phyloP scores from a whole-genome alignment of 768 basidiomycete species.

The Russula olivacea region DNA sequence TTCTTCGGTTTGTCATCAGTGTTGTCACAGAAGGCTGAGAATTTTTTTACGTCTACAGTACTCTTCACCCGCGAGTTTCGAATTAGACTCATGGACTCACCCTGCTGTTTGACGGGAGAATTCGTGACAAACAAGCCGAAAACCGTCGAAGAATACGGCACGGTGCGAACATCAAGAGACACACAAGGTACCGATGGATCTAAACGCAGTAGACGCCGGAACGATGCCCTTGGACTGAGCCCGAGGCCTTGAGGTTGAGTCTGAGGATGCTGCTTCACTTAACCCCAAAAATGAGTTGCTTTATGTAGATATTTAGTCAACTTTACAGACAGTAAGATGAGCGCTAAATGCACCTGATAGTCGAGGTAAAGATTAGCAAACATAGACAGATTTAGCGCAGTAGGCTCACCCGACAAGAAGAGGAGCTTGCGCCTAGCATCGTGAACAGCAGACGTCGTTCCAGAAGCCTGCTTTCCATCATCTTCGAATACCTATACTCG shows the following conservation, averaged over 20 bases:
- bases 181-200: not conserved
- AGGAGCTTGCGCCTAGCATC: conserved; percentile 45
- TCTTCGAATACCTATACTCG: conserved; percentile 57
- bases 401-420: conserved; percentile 51
- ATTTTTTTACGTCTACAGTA: too few species aligned
- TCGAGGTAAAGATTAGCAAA: not conserved
- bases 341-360: not conserved
- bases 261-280: too few species aligned
- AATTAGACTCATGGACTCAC: too few species aligned
- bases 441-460: conserved; percentile 51
- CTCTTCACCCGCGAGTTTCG: too few species aligned
- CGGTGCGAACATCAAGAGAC: not conserved
- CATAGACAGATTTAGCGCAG: too few species aligned
- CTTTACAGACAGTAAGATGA: conserved; percentile 14
- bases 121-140: not conserved
- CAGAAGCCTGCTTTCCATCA: conserved; percentile 51
- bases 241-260: too few species aligned
- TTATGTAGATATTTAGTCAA: not conserved
- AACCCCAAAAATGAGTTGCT: too few species aligned
- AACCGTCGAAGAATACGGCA: not conserved
- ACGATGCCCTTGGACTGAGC: too few species aligned
- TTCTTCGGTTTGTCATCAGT: too few species aligned
- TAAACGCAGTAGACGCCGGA: not conserved
- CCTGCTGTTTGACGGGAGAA: too few species aligned
- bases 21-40: too few species aligned